Evolutionary conservation across 75 land plant genomes (phyloP).

Genomic region (Cupressus sempervirens): DNA sequence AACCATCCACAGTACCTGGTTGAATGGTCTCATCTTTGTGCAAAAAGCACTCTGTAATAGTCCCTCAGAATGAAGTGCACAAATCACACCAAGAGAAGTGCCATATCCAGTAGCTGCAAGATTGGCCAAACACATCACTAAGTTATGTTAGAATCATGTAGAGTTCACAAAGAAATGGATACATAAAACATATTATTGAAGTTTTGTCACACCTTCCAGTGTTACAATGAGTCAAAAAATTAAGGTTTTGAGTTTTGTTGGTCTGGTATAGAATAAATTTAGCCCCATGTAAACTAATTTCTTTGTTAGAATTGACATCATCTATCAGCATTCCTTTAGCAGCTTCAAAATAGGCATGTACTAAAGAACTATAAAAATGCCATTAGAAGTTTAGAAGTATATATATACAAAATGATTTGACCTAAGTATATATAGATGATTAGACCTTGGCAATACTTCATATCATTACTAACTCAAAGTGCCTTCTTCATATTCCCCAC

Average conservation of each 20-base stretch:
- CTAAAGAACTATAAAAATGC: not conserved
- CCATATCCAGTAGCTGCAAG: slow-evolving; percentile 99
- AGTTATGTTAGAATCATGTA: not conserved
- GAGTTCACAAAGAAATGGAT: too few species aligned
- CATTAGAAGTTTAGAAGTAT: slow-evolving; percentile 1
- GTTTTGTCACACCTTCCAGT: too few species aligned
- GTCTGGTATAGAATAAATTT: slow-evolving; percentile 32
- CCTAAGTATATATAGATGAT: not conserved
- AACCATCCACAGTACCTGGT: slow-evolving; percentile 49
- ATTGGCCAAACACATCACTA: slow-evolving; percentile 26
- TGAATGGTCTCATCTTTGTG: slow-evolving; percentile 95
- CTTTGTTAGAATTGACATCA: slow-evolving; percentile 81
- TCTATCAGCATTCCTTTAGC: slow-evolving; percentile 81
- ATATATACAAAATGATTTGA: not conserved
- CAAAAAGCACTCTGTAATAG: slow-evolving; percentile 72
- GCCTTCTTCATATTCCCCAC: too few species aligned
- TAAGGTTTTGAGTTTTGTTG: too few species aligned
- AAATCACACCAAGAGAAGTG: slow-evolving; percentile 95
- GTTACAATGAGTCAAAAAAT: too few species aligned
- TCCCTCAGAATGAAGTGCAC: slow-evolving; percentile 65
- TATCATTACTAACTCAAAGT: too few species aligned
- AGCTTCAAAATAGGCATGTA: slow-evolving; percentile 74
- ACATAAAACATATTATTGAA: too few species aligned
- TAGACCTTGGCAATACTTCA: not conserved
- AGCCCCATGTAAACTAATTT: slow-evolving; percentile 84